phyloP scores from a whole-genome alignment of 768 basidiomycete species.

The Pholiota microspora region DNA sequence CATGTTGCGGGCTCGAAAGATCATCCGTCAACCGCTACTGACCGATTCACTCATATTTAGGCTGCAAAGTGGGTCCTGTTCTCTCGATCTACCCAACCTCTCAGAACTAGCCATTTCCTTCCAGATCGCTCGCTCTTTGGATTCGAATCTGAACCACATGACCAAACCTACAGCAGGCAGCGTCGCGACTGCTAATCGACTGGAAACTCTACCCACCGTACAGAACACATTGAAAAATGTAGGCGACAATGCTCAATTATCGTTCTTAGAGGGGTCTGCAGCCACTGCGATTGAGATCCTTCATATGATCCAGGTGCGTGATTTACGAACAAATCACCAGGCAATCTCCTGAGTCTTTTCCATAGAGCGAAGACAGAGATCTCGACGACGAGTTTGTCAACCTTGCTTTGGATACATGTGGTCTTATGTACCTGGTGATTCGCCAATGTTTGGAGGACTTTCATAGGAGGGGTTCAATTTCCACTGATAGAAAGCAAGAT shows the following conservation, averaged over 20 bases:
- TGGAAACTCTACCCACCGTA: conserved; percentile 5
- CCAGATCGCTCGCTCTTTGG: too few relatives aligned
- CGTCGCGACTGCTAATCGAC: neutral
- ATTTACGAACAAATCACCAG: neutral
- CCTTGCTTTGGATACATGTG: conserved; percentile 18
- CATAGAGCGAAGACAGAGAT: conserved; percentile 11
- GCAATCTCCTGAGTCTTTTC: neutral
- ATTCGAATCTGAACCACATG: neutral
- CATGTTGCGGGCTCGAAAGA: too few relatives aligned
- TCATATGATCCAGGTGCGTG: conserved; percentile 11
- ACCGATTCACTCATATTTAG: too few relatives aligned
- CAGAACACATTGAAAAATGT: conserved; percentile 11
- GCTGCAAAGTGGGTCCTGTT: too few relatives aligned
- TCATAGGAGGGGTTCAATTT: neutral
- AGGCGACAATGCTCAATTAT: conserved; percentile 3
- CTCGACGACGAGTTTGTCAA: conserved; percentile 17
- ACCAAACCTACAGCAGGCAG: neutral
- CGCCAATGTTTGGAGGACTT: conserved; percentile 11
- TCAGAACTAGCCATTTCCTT: too few relatives aligned
- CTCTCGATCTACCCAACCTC: too few relatives aligned
- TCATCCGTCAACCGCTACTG: too few relatives aligned
- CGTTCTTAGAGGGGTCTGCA: conserved; percentile 15
- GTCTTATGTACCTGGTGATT: conserved; percentile 18
- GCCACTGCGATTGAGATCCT: conserved; percentile 11
- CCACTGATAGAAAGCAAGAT: conserved; percentile 9